Evolutionary conservation across 441 rosid genomes (phyloP).

Genomic region (Gossypium aridum): DNA sequence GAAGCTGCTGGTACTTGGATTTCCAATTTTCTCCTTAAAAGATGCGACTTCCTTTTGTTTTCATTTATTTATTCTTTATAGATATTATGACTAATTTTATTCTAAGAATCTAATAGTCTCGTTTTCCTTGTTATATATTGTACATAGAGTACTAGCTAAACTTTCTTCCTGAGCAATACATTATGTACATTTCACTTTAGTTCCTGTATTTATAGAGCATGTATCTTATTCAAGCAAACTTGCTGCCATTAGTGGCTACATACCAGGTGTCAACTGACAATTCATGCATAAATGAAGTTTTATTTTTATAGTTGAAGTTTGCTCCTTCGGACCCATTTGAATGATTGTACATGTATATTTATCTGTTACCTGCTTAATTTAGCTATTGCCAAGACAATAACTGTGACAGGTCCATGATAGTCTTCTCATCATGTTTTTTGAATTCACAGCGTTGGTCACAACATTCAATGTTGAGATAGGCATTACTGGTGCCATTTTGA

Average conservation of each 20-base stretch:
- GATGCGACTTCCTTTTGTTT: background rate
- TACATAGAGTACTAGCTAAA: background rate
- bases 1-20: slow-evolving; percentile 86
- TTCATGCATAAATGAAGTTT: background rate
- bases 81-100: background rate
- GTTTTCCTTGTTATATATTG: background rate
- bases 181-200: background rate
- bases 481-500: slow-evolving; percentile 95
- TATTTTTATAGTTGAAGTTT: background rate
- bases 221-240: background rate
- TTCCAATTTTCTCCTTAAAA: background rate
- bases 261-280: background rate
- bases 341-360: slow-evolving; percentile 2
- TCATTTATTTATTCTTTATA: background rate
- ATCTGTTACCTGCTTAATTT: slow-evolving; percentile 4
- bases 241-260: background rate
- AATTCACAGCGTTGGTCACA: slow-evolving; percentile 74
- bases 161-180: background rate
- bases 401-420: background rate
- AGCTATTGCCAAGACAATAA: background rate
- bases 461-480: slow-evolving; percentile 96
- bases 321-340: background rate
- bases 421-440: slow-evolving; percentile 14
- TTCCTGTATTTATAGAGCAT: background rate
- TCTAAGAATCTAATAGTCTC: background rate